Evolutionary conservation across 23 red algal genomes (phyloP).

Genomic region (Gracilaria gracilis): DNA sequence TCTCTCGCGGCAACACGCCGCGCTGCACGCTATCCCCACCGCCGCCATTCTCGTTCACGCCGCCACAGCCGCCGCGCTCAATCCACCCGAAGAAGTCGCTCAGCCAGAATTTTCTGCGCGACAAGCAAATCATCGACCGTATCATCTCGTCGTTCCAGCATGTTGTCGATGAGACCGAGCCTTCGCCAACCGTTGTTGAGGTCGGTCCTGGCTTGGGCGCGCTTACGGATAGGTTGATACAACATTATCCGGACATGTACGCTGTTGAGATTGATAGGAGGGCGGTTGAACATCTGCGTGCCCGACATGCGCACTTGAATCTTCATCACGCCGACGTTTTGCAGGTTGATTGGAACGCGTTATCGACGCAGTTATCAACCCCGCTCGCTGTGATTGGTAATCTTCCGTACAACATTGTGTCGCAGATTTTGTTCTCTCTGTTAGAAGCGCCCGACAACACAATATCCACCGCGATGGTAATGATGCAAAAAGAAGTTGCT

Average conservation of each 20-base stretch:
- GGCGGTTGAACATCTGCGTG: slow-evolving; percentile 73
- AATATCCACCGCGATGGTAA: slow-evolving; percentile 78
- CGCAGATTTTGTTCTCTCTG: slow-evolving; percentile 86
- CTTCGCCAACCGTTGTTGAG: slow-evolving; percentile 74
- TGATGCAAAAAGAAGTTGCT: slow-evolving; percentile 95
- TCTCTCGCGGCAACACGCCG: background rate
- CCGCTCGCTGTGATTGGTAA: slow-evolving; percentile 87
- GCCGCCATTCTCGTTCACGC: slow-evolving; percentile 8
- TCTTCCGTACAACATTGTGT: slow-evolving; percentile 95
- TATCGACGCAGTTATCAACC: background rate
- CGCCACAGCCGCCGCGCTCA: slow-evolving; percentile 7
- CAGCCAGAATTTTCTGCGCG: slow-evolving; percentile 91
- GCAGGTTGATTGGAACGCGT: slow-evolving; percentile 47
- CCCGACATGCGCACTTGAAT: slow-evolving; percentile 46
- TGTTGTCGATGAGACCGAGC: background rate
- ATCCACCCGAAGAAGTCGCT: slow-evolving; percentile 85
- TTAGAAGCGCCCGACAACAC: slow-evolving; percentile 75
- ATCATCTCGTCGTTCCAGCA: slow-evolving; percentile 67
- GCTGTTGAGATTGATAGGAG: slow-evolving; percentile 88
- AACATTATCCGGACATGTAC: slow-evolving; percentile 65
- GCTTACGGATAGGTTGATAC: slow-evolving; percentile 63
- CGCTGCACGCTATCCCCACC: slow-evolving; percentile 1
- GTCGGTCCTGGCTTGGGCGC: slow-evolving; percentile 87
- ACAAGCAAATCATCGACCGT: slow-evolving; percentile 51
- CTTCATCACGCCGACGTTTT: slow-evolving; percentile 79